Evolutionary conservation across 495 filamentous ascomycete species (phyloP), one percentile per base, ranked within the genome.

Genomic region (Pseudoneurospora amorphoporcata): DNA sequence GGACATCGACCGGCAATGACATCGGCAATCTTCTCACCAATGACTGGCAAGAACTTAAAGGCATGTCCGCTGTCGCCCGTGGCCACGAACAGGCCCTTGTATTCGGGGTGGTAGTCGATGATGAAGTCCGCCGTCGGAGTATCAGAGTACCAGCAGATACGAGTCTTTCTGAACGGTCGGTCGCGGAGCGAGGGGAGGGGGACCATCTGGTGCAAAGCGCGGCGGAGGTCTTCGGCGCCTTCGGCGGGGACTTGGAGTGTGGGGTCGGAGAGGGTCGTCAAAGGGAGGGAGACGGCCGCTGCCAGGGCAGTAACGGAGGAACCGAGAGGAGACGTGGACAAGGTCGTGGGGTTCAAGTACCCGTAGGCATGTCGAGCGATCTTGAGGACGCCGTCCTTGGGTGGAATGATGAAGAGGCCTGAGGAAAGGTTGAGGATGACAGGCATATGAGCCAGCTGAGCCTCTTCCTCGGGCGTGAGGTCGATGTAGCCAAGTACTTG

Each of bases 61-160:
- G 80, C 94, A 79, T 98, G 94, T 3, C 94, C 94, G 76, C 90
- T 92, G 16, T 92, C 94, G 16, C 94, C 94, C 0, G 92, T 95
- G 2, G 92, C 91, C 16, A 98, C 77, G 80, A 97, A 94, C 23
- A 97, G 82, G 14, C 87, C 86, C 35, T 85, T 76, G 78, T 88
- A 88, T 9, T 80, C 77, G 0, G 93, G 93, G 73, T 95, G 92
- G 73, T 92, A 92, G 71, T 89, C 86, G 72, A 97, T 86, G 39
- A 97, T 82, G 83, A 94, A 97, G 79, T 97, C 91, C 7, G 88
- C 92, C 17, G 86, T 88, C 8, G 92, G 86, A 16, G 93, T 96
- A 83, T 97, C 94, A 8, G 87, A 89, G 75, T 98, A 97, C 92
- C 92, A 97, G 79, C 94, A 99, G 53, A 98, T 82, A 19, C 92